A percentile compares a stretch with the other conserved stretches of the same genome.
Conservation (phyloP, 345 rosid genomes). For the Cardamine occulta region DNA sequence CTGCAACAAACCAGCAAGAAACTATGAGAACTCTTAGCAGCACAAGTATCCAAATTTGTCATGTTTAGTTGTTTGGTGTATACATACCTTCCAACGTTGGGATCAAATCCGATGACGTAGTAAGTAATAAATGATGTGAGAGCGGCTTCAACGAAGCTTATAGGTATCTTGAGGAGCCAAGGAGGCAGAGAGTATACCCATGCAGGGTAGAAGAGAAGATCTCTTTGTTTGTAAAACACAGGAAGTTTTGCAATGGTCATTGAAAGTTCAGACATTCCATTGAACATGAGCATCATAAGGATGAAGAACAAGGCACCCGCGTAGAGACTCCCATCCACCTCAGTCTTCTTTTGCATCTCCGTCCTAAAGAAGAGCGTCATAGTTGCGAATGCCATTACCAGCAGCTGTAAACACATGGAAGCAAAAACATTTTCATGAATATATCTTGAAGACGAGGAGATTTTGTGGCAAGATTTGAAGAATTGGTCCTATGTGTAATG, state of each 20-base stretch:
- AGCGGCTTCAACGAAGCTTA: conserved; percentile 65
- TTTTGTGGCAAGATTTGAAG: not conserved
- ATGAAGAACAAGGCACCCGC: conserved; percentile 70
- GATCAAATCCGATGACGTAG: conserved; percentile 77
- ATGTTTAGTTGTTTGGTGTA: conserved; percentile 4
- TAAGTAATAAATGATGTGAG: conserved; percentile 67
- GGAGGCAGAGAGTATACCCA: conserved; percentile 82
- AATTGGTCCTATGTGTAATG: not conserved
- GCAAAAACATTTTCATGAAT: conserved; percentile 17
- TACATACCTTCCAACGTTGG: conserved; percentile 64
- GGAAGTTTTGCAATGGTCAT: conserved; percentile 85
- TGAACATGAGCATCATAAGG: conserved; percentile 58
- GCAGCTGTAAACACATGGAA: conserved; percentile 47
- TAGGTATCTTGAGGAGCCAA: conserved; percentile 82
- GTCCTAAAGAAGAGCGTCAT: conserved; percentile 69
- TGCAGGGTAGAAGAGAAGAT: conserved; percentile 70
- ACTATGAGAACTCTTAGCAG: conserved; percentile 24
- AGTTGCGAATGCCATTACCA: conserved; percentile 39
- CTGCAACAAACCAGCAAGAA: conserved; percentile 44
- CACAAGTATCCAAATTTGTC: not conserved
- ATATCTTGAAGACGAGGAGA: not conserved
- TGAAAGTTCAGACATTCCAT: conserved; percentile 72
- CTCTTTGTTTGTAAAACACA: conserved; percentile 85
- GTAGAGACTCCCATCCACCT: conserved; percentile 56
- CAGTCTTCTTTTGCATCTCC: conserved; percentile 52